phyloP scores from a whole-genome alignment of 2,329 filamentous ascomycete genomes.

The Botrytis paeoniae region DNA sequence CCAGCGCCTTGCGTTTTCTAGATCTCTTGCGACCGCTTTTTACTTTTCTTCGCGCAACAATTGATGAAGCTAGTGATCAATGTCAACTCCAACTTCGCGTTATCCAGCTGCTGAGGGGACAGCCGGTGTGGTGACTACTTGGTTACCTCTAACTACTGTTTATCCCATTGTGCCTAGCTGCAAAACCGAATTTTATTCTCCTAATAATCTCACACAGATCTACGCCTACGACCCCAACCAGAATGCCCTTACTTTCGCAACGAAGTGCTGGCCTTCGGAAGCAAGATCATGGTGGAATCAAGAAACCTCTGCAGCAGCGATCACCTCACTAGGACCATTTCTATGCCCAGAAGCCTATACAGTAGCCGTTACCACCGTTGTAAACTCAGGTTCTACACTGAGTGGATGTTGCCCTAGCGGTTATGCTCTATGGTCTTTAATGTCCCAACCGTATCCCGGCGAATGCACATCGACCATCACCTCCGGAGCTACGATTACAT shows the following conservation, averaged over 20 bases:
- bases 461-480: conserved; percentile 6
- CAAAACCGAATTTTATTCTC: conserved; percentile 1
- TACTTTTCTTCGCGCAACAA: neutral
- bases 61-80: neutral
- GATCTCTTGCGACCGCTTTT: neutral
- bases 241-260: neutral
- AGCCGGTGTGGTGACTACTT: conserved; percentile 1
- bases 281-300: conserved; percentile 16
- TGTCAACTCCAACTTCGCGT: conserved; percentile 11
- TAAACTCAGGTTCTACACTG: neutral
- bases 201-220: neutral
- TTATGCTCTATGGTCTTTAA: neutral
- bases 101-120: neutral
- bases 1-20: neutral
- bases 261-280: conserved; percentile 5
- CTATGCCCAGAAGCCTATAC: conserved; percentile 10
- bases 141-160: conserved; percentile 16
- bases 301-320: too few relatives aligned
- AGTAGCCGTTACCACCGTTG: neutral
- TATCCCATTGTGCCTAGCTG: conserved; percentile 11
- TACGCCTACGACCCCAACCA: conserved; percentile 11
- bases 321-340: conserved; percentile 16
- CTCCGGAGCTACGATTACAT: conserved; percentile 4
- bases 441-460: neutral
- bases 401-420: conserved; percentile 14